Base-by-base conservation (phyloP, 2,329 filamentous ascomycete genomes). In the Chrysoporthe deuterocubensis region DNA sequence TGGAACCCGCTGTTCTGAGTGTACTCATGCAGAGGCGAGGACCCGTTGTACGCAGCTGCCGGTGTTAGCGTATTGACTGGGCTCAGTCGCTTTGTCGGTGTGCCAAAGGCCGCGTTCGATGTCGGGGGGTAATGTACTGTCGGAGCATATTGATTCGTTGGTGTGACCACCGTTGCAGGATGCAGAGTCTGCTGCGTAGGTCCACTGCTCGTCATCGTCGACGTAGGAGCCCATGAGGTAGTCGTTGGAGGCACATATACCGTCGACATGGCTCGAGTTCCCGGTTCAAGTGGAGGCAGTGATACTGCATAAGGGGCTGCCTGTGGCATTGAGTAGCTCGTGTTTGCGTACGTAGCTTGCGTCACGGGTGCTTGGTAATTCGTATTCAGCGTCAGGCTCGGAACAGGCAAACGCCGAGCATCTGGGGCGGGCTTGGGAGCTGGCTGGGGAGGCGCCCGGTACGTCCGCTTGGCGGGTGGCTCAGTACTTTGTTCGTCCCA, bases 231-330 rank as follows among this genome's bases (percentile, higher is more conserved):
- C 74, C 81, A 80, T 18, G 62, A 65, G 67, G 77, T 71, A 67
- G 77, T 75, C 1, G 88, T 81, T 13, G 82, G 80, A 14, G 84
- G 84, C 43, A 89, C 85, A 76, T 92, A 97, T 1, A 94, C 90
- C 21, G 91, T 88, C 7, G 91, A 86, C 90, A 97, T 94, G 9
- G 93, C 87, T 61, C 92, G 88, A 46, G 85, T 79, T n/a, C 84
- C 83, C 14, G 85, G 81, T 16, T 85, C 85, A 18, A 92, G 78
- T 2, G 90, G 86, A 16, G 90, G 89, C 11, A 92, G 81, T 32
- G 90, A 89, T 32, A 89, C 80, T 6, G 78, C 74, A 26, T 77
- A 78, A 50, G 64, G 43, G 21, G 44, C 60, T 58, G 79, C 75
- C 40, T 70, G 67, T 34, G 44, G 57, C 37, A 62, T 56, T 13